Conservation (phyloP, 805 yeast genomes). For the Ogataea polymorpha region DNA sequence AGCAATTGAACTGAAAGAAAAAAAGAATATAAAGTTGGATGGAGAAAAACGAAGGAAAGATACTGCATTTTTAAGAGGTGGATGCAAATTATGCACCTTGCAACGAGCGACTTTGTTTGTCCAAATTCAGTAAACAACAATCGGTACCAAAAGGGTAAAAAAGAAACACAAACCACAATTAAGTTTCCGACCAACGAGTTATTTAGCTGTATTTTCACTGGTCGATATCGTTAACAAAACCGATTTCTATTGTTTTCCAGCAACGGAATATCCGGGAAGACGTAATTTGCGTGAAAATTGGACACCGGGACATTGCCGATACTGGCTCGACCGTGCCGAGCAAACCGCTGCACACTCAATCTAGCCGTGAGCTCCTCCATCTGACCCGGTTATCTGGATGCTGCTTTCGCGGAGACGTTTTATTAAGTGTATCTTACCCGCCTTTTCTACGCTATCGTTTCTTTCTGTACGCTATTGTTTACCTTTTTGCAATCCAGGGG, state of each 20-base stretch:
- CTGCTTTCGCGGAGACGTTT: background rate
- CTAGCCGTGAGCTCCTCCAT: no score
- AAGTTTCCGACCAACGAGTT: constrained; percentile 4
- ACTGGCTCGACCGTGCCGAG: constrained; percentile 10
- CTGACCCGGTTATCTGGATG: background rate
- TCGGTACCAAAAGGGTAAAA: constrained; percentile 15
- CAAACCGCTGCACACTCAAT: background rate
- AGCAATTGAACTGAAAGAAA: constrained; percentile 19
- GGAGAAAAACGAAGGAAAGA: constrained; percentile 14
- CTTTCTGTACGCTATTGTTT: background rate
- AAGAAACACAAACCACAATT: constrained; percentile 13
- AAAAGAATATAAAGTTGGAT: constrained; percentile 12
- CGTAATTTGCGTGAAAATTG: constrained; percentile 6
- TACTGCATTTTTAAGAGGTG: constrained; percentile 18
- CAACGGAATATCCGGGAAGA: constrained; percentile 7
- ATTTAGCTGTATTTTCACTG: constrained; percentile 12
- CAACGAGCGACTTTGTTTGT: constrained; percentile 12
- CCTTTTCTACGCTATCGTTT: background rate
- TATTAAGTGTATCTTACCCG: background rate
- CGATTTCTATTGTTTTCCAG: constrained; percentile 6
- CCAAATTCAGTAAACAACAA: constrained; percentile 19
- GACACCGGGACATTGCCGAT: constrained; percentile 7
- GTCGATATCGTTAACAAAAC: constrained; percentile 1
- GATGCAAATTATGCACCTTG: constrained; percentile 15
- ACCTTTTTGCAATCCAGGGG: background rate